Evolutionary conservation across 1,139 yeast species (phyloP), one percentile per base, ranked within the genome.

Genomic region (Saccharomyces hybrid): DNA sequence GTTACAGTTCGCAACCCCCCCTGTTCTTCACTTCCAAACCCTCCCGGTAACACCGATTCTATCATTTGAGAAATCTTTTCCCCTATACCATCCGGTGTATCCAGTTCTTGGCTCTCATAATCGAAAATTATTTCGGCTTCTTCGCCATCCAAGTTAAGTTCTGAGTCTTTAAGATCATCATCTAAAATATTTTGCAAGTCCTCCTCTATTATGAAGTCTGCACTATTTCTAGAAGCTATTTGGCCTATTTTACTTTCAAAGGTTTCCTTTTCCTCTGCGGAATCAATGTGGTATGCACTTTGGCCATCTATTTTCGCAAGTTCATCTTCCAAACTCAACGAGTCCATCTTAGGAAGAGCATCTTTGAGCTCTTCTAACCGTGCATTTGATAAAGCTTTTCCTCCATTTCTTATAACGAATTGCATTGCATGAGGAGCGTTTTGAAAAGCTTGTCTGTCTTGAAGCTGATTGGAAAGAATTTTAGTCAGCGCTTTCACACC

Each of bases 91-190:
- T 63, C 63, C 5, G 66, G 63, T 13, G 64, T 54, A 32, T 65
- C 67, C n/a, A 64, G 53, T 25, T 58, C 62, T 46, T 64, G 62
- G 2, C 64, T 60, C 31, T 64, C 68, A 49, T 64, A 66, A 51
- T 67, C 71, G 54, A 67, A 67, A 44, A 66, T 61, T 47, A 66
- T 60, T 49, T 67, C 69, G 4, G 65, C 66, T 31, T 65, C 67
- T 25, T 59, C 64, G 11, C 58, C 65, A 46, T 62, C 61, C 9
- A 65, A 53, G 50, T 59, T 65, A 23, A 64, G 49, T 51, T 63
- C 67, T 13, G 68, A 61, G 46, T 63, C 65, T 7, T 57, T 59
- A 32, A 59, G 53, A 31, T 55, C 57, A 41, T 57, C 59, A 14
- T 52, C 57, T 28, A 51, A 26, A 26, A 44, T 47, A n/a, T 51